Base-by-base conservation (phyloP, 2,329 filamentous ascomycete genomes). In the Esteya vermicola region DNA sequence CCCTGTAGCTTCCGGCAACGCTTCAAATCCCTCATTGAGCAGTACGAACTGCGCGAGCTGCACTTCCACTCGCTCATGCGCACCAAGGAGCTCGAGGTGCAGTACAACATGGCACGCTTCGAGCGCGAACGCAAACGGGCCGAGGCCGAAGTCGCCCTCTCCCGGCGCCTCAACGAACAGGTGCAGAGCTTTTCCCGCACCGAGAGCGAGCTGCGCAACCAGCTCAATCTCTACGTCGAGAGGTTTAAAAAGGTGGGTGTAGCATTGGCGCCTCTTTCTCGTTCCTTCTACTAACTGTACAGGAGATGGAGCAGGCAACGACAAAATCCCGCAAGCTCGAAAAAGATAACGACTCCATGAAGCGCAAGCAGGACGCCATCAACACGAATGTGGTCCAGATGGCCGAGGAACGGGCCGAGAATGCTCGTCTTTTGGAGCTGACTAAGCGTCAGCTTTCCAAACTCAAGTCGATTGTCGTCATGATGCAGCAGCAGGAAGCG, bases 271-370 rank as follows among this genome's bases (percentile, higher is more conserved):
- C 30, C 9, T 9, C 19, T 12, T n/a, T 19, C n/a, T 4, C n/a
- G 26, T 68, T 96, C 9, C 9, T 96, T 60, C 67, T 95, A 50
- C 95, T 91, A 1, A 96, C 96, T 62, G 77, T 89, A 40, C 95
- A 94, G 64, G 91, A 96, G 62, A 96, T 96, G 88, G 91, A 96
- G 62, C 91, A 96, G 55, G 96, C 96, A 88, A 94, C 88, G 1
- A 95, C 95, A 65, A 96, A 96, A 65, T 94, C 89, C 6, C 95
- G 95, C 61, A 80, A 86, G 21, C 68, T 98, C 39, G 91, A 98
- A 59, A 94, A 94, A 62, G 91, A 98, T 55, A 96, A 98, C 53
- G 81, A 91, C 51, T 81, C 75, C 16, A 72, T 94, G 38, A 93
- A 85, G 49, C 77, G 89, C 41, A 94, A 95, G 60, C 89, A 95